A percentile compares a stretch with the other conserved stretches of the same genome.
These are phyloP conservation scores for Sanguinoderma infundibulare DNA, from an alignment of 1,284 basidiomycete species.

Conservation along the genomic window DNA sequence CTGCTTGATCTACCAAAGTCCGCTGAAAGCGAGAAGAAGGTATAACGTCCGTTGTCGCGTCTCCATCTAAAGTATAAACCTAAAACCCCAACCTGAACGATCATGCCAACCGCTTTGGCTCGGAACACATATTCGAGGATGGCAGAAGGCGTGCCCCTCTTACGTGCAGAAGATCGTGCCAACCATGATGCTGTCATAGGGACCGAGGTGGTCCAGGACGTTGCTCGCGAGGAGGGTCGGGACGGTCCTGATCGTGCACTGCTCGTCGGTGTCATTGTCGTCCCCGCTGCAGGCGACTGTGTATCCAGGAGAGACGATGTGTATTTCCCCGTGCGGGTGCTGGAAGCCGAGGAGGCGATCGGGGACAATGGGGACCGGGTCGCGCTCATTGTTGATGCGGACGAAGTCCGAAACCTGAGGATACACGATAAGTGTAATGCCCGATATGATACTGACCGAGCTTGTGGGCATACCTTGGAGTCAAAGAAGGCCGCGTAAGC, in stretches of 20 bases:
- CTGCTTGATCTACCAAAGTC: no score
- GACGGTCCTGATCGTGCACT: slow-evolving; percentile 50
- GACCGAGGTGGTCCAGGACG: slow-evolving; percentile 54
- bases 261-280: slow-evolving; percentile 50
- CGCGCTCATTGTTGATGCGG: slow-evolving; percentile 42
- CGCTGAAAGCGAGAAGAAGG: no score
- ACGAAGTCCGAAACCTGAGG: slow-evolving; percentile 38
- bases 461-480: no score
- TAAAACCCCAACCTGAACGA: no score
- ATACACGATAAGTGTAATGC: no score
- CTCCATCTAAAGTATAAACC: no score
- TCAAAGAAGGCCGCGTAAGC: slow-evolving; percentile 39
- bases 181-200: slow-evolving; percentile 56
- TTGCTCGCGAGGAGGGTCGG: slow-evolving; percentile 47
- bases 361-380: slow-evolving; percentile 44
- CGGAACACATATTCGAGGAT: no score
- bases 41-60: no score
- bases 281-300: slow-evolving; percentile 40
- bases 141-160: neutral
- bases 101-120: no score
- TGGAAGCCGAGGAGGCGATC: slow-evolving; percentile 42
- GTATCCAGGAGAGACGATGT: slow-evolving; percentile 33
- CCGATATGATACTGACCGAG: no score
- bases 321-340: slow-evolving; percentile 43
- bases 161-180: slow-evolving; percentile 51